Evolutionary conservation across 2,329 filamentous ascomycete species (phyloP).

Genomic region (Stemphylium vesicarium): DNA sequence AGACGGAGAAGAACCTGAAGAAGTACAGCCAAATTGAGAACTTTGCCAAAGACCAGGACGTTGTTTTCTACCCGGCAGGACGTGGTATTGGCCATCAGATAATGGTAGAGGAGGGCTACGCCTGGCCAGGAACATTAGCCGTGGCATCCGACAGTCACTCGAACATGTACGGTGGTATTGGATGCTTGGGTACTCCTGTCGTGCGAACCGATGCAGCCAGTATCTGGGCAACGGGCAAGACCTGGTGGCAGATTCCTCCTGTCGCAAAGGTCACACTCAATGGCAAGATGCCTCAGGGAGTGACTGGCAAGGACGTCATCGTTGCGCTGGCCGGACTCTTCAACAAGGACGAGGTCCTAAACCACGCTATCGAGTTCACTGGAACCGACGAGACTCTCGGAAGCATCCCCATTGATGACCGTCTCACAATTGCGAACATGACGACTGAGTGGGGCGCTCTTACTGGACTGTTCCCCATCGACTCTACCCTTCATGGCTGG

Average conservation of each 20-base stretch:
- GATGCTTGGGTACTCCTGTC: conserved; percentile 77
- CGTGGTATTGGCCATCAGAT: conserved; percentile 89
- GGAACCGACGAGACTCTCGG: conserved; percentile 78
- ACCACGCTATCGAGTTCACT: conserved; percentile 87
- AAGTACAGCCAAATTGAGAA: conserved; percentile 84
- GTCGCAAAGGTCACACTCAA: conserved; percentile 80
- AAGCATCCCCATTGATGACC: conserved; percentile 73
- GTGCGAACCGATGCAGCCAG: conserved; percentile 86
- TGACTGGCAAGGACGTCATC: conserved; percentile 94
- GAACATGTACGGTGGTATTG: conserved; percentile 84
- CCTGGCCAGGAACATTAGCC: conserved; percentile 82
- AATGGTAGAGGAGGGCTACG: conserved; percentile 84
- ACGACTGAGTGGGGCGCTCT: conserved; percentile 81
- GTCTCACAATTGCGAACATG: conserved; percentile 82
- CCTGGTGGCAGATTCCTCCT: conserved; percentile 89
- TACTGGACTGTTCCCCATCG: conserved; percentile 80
- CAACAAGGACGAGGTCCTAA: conserved; percentile 85
- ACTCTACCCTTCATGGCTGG: conserved; percentile 74
- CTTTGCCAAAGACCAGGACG: conserved; percentile 79
- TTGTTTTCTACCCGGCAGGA: conserved; percentile 78
- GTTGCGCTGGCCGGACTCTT: conserved; percentile 86
- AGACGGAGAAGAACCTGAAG: conserved; percentile 74
- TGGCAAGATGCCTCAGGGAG: conserved; percentile 76
- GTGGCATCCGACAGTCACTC: conserved; percentile 81
- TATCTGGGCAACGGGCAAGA: conserved; percentile 82